Conservation (phyloP, 2,329 filamentous ascomycete species). For the Pyricularia grisea region DNA sequence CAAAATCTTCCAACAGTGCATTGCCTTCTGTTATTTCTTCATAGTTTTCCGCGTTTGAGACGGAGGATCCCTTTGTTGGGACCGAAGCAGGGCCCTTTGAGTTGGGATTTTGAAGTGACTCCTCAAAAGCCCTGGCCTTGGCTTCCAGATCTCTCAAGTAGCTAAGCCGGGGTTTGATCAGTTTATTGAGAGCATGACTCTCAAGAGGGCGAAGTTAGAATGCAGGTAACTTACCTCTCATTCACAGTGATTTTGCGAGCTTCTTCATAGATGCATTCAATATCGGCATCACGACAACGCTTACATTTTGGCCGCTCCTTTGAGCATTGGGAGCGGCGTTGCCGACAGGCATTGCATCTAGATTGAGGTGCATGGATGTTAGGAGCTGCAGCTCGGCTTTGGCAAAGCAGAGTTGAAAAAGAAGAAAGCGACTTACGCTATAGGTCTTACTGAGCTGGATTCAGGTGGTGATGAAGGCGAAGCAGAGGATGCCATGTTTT, state of each 20-base stretch:
- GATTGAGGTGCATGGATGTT: not conserved
- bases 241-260: slow-evolving; percentile 24
- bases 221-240: slow-evolving; percentile 17
- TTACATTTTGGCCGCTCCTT: slow-evolving; percentile 25
- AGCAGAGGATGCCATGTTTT: not conserved
- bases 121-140: slow-evolving; percentile 21
- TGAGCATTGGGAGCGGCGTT: slow-evolving; percentile 24
- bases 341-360: slow-evolving; percentile 25
- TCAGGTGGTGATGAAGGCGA: not conserved
- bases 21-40: slow-evolving; percentile 23
- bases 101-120: not conserved
- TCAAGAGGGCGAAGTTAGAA: no score
- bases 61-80: slow-evolving; percentile 7
- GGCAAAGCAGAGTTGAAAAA: no score
- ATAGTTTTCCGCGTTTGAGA: slow-evolving; percentile 9
- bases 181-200: not conserved
- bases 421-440: not conserved
- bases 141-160: slow-evolving; percentile 23
- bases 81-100: not conserved
- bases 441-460: not conserved
- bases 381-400: not conserved
- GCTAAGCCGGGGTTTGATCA: slow-evolving; percentile 10
- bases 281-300: slow-evolving; percentile 20
- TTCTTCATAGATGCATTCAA: slow-evolving; percentile 24
- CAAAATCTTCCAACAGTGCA: slow-evolving; percentile 22